These are phyloP conservation scores for Aspergillus nidulans DNA, from an alignment of 495 filamentous ascomycete genomes.

Conservation along the genomic window DNA sequence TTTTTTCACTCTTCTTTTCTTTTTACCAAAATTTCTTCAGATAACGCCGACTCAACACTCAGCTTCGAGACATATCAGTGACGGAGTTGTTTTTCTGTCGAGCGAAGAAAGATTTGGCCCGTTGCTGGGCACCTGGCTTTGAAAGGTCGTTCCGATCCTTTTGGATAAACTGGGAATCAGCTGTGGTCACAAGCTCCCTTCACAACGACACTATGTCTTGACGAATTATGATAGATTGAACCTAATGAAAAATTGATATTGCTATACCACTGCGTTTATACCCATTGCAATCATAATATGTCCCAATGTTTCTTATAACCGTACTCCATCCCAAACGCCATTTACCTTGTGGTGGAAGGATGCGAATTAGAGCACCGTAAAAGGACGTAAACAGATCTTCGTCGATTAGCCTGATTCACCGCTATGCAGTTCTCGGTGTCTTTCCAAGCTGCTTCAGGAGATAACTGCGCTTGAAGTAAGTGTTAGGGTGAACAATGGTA, in stretches of 20 bases:
- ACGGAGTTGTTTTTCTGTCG: slow-evolving; percentile 65
- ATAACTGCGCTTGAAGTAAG: slow-evolving; percentile 94
- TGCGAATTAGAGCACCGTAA: neutral
- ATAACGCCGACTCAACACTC: slow-evolving; percentile 49
- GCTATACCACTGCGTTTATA: slow-evolving; percentile 5
- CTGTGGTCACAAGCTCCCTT: slow-evolving; percentile 60
- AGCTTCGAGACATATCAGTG: slow-evolving; percentile 45
- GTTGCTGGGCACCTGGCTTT: slow-evolving; percentile 76
- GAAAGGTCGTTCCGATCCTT: slow-evolving; percentile 63
- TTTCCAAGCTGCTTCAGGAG: slow-evolving; percentile 64
- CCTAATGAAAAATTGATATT: neutral
- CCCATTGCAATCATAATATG: slow-evolving; percentile 3
- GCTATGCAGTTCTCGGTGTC: slow-evolving; percentile 27
- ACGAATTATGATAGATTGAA: neutral
- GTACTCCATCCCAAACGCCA: slow-evolving; percentile 19
- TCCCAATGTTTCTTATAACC: slow-evolving; percentile 4
- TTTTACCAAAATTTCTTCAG: slow-evolving; percentile 23
- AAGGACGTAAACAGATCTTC: slow-evolving; percentile 26
- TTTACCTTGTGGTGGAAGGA: neutral
- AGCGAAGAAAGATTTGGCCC: slow-evolving; percentile 61
- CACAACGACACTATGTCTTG: neutral
- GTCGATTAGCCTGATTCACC: slow-evolving; percentile 17
- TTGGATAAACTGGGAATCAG: slow-evolving; percentile 73
- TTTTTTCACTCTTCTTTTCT: slow-evolving; percentile 33
- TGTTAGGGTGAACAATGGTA: slow-evolving; percentile 96